Evolutionary conservation across 225 moss, liverwort and hornwort genomes (phyloP).

Genomic region (Bryoerythrophyllum caledonicum): DNA sequence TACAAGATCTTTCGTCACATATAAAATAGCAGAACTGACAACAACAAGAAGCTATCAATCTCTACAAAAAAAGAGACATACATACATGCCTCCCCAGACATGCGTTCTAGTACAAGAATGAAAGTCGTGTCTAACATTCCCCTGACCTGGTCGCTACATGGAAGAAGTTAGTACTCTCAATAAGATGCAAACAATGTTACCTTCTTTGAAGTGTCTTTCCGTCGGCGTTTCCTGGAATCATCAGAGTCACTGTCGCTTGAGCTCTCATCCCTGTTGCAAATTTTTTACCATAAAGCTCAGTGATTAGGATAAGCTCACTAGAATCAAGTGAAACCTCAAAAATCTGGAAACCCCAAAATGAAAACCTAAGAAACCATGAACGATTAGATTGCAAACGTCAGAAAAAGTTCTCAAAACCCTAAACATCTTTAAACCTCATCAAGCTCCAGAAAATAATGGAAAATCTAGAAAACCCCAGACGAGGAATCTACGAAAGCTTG

Average conservation of each 20-base stretch:
- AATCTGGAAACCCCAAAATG: not conserved
- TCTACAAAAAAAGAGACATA: slow-evolving; percentile 29
- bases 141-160: not conserved
- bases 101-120: not conserved
- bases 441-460: not conserved
- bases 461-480: not conserved
- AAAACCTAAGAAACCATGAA: not conserved
- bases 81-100: not conserved
- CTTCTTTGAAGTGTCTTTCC: slow-evolving; percentile 65
- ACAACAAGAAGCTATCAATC: no score
- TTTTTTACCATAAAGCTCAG: not conserved
- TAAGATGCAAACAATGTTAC: slow-evolving; percentile 26
- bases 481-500: not conserved
- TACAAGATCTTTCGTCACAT: not conserved
- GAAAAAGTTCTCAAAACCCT: slow-evolving; percentile 6
- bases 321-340: not conserved
- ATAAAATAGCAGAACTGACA: no score
- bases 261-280: slow-evolving; percentile 55
- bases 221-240: slow-evolving; percentile 68
- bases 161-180: not conserved
- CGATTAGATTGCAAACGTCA: no score
- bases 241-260: slow-evolving; percentile 72
- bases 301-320: not conserved
- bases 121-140: not conserved
- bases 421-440: not conserved